These are phyloP conservation scores for Apiospora phragmitis DNA, from an alignment of 2,329 filamentous ascomycete genomes.

Conservation along the genomic window DNA sequence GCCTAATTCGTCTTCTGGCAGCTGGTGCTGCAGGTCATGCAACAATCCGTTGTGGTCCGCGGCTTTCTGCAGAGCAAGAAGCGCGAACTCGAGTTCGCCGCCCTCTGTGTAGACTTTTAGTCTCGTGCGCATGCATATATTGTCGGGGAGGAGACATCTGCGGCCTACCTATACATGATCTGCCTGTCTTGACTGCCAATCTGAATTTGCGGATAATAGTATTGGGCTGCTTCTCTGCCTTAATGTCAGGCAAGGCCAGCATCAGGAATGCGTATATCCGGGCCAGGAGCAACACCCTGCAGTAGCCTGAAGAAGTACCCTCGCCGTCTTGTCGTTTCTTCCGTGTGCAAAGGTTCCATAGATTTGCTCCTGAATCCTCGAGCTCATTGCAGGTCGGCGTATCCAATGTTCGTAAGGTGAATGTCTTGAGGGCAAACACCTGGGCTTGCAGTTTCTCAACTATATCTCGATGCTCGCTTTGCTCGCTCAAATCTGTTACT, in stretches of 20 bases:
- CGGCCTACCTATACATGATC: conserved; percentile 59
- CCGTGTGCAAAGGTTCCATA: conserved; percentile 69
- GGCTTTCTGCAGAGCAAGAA: conserved; percentile 63
- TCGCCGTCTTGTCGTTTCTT: conserved; percentile 39
- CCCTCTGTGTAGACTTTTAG: conserved; percentile 40
- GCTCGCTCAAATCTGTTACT: conserved; percentile 26
- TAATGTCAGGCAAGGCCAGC: conserved; percentile 57
- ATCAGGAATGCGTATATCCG: conserved; percentile 66
- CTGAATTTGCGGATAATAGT: conserved; percentile 61
- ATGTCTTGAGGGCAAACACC: conserved; percentile 33
- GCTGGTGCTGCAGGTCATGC: conserved; percentile 28
- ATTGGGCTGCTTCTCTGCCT: conserved; percentile 24
- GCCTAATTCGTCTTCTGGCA: conserved; percentile 31
- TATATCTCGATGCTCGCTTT: conserved; percentile 33
- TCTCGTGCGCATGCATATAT: conserved; percentile 10
- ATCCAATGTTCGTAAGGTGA: conserved; percentile 33
- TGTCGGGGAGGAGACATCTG: conserved; percentile 24
- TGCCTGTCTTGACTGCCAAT: conserved; percentile 66
- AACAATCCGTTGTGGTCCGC: conserved; percentile 54
- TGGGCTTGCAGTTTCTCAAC: conserved; percentile 42
- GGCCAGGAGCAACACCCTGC: conserved; percentile 38
- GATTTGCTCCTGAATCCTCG: conserved; percentile 53
- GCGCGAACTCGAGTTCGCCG: conserved; percentile 56
- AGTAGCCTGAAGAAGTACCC: conserved; percentile 21
- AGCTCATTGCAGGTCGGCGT: conserved; percentile 44